Conservation (phyloP, 2,329 filamentous ascomycete genomes). For the Elsinoe batatas region DNA sequence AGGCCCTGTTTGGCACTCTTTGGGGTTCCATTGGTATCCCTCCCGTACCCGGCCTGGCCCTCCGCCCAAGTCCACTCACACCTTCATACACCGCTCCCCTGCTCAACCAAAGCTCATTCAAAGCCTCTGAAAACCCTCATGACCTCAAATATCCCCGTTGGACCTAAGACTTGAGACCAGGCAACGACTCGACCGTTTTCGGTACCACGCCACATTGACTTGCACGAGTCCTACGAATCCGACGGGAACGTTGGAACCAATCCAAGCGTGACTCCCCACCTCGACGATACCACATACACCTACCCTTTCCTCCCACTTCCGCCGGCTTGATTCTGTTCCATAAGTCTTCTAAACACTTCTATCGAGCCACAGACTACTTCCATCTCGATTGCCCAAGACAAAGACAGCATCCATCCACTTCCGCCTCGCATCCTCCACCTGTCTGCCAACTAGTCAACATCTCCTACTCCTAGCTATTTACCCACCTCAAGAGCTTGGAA, state of each 20-base stretch:
- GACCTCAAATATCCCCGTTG: constrained; percentile 6
- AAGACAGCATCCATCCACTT: neutral
- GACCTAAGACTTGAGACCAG: neutral
- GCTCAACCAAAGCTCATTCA: neutral
- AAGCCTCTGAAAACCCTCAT: neutral
- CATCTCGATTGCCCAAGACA: neutral
- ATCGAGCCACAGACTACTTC: neutral
- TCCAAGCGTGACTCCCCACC: neutral
- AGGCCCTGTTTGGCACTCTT: neutral
- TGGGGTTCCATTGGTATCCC: neutral
- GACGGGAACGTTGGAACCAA: neutral
- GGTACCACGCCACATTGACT: constrained; percentile 4
- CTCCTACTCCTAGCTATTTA: too few relatives aligned
- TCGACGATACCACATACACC: neutral
- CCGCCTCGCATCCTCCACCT: neutral
- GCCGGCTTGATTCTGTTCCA: neutral
- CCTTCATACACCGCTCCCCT: neutral
- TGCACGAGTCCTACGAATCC: neutral
- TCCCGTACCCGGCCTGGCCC: neutral
- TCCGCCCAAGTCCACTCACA: neutral
- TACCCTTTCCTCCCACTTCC: neutral
- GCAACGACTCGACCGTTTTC: constrained; percentile 6
- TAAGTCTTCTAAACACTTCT: neutral
- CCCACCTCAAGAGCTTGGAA: constrained; percentile 5
- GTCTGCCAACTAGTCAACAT: neutral